Base-by-base conservation (phyloP, 345 rosid genomes). In the Lepidium didymum region DNA sequence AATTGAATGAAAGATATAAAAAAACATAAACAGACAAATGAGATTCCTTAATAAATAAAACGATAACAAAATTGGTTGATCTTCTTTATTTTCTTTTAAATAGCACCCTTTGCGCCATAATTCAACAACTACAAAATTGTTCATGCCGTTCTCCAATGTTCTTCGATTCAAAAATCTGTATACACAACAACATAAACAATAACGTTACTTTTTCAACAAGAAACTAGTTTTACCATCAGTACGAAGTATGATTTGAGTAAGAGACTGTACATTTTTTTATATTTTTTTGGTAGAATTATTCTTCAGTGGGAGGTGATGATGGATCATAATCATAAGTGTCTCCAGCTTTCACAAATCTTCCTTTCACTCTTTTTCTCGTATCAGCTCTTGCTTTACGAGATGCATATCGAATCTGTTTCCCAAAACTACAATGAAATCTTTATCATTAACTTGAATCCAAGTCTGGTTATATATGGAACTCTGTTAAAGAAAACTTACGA, bases 381-480 rank as follows among this genome's bases (percentile, higher is more conserved):
- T 92, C 96, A 27, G 98, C 98, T 75, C 98, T 87, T 43, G 91
- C 95, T 83, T 92, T 92, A 1, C 96, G 86, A 11, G 95, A 86
- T 43, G 88, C 92, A 62, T 92, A 92, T 73, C 93, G 80, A 77
- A 92, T 92, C 72, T 92, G 92, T 56, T 92, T 90, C 6, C 88
- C 87, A 47, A 88, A 92, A 56, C 97, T 92, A 50, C 67, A 80
- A 10, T 29, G 33, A 29, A 29, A 5, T 0, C 5, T 6, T 29
- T 29, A 5, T 29, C n/a, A 29, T 29, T 29, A 29, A 29, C 33
- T 29, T 29, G 7, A 29, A 29, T 29, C 33, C 33, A 29, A 29
- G 33, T 23, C 27, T 23, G 27, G 3, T 23, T 23, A 23, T 23
- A 23, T 23, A 3, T 23, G 3, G 27, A 27, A 27, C 31, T 27